Evolutionary conservation across 169 alveolate genomes (phyloP).

Genomic region (Cystoisospora suis): DNA sequence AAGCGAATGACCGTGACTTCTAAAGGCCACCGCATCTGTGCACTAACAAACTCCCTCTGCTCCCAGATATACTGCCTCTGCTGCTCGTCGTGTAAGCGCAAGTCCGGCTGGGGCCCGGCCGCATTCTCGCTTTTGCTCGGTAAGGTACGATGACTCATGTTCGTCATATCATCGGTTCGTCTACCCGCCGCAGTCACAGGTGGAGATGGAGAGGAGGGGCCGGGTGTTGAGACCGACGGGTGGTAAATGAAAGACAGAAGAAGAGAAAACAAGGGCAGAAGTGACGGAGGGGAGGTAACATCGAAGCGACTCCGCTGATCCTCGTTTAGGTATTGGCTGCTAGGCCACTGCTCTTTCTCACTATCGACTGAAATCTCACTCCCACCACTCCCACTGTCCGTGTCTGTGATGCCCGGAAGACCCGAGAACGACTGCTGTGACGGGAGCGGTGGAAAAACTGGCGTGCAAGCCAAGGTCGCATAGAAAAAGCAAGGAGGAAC

Average conservation of each 20-base stretch:
- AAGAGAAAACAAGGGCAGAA: neutral
- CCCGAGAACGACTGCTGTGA: neutral
- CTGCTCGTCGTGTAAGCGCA: neutral
- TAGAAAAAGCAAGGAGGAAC: neutral
- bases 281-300: neutral
- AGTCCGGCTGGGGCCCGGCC: neutral
- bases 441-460: neutral
- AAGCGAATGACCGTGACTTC: neutral
- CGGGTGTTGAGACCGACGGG: neutral
- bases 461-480: constrained; percentile 29
- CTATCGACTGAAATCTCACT: neutral
- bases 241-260: neutral
- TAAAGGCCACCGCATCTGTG: neutral
- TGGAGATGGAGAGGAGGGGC: neutral
- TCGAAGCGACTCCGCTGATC: neutral
- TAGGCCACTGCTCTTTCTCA: neutral
- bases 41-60: neutral
- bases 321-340: neutral
- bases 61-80: neutral
- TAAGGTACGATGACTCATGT: no score
- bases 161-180: no score
- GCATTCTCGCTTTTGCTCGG: no score
- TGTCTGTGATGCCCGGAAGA: neutral
- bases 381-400: neutral
- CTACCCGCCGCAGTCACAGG: no score